phyloP scores from a whole-genome alignment of 2,329 filamentous ascomycete genomes.

The Cercospora brassicicola region DNA sequence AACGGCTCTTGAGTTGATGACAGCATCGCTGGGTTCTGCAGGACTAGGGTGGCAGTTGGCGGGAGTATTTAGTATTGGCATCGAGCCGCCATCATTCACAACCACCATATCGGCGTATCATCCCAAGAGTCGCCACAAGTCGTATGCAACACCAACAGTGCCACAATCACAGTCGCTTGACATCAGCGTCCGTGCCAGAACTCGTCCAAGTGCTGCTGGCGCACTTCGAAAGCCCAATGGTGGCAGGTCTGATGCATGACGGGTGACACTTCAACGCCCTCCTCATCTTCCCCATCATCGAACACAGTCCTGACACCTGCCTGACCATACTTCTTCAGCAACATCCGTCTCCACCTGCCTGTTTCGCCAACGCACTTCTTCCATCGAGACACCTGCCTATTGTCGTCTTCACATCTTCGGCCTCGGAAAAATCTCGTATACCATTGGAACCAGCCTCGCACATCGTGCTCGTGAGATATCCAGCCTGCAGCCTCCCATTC shows the following conservation, averaged over 20 bases:
- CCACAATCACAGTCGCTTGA: background rate
- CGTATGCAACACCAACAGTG: background rate
- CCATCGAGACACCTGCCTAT: conserved; percentile 55
- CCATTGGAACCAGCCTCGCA: conserved; percentile 60
- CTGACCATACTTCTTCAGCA: conserved; percentile 55
- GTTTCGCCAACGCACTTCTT: conserved; percentile 54
- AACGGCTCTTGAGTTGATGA: background rate
- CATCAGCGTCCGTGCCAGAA: conserved; percentile 43
- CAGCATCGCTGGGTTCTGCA: background rate
- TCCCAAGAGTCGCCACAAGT: background rate
- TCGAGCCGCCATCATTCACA: background rate
- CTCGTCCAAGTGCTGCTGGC: conserved; percentile 52
- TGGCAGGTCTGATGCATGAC: conserved; percentile 60
- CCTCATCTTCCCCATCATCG: conserved; percentile 47
- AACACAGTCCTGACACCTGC: conserved; percentile 53
- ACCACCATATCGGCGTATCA: background rate
- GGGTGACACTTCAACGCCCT: conserved; percentile 51
- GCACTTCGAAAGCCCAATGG: conserved; percentile 57
- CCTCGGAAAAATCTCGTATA: conserved; percentile 56
- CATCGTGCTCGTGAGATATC: conserved; percentile 56
- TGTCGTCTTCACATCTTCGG: conserved; percentile 54
- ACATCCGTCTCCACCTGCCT: conserved; percentile 53
- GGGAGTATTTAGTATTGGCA: background rate
- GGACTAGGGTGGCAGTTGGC: background rate
- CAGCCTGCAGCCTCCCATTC: conserved; percentile 58